Conservation (phyloP, 2,329 filamentous ascomycete genomes). For the Dryadomyces quercus-mongolicae region DNA sequence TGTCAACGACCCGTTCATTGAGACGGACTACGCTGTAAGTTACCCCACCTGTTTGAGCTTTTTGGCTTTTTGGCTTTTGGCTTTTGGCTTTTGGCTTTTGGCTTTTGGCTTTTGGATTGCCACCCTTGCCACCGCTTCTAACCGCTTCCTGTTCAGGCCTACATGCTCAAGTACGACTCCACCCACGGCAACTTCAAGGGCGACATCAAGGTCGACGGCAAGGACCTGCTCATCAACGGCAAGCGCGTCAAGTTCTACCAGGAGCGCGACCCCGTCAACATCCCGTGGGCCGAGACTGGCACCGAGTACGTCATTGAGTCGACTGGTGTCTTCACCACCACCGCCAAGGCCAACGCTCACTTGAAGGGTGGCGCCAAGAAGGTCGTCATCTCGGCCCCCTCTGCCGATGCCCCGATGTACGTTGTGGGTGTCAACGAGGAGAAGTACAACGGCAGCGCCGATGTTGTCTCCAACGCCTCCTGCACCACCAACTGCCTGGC, state of each 20-base stretch:
- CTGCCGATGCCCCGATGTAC: conserved; percentile 97
- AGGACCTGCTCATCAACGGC: conserved; percentile 78
- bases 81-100: no score
- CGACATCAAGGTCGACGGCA: conserved; percentile 58
- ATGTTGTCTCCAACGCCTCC: conserved; percentile 97
- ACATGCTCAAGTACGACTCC: conserved; percentile 99
- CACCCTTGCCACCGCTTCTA: conserved; percentile 4
- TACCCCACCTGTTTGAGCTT: not conserved
- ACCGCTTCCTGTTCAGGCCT: conserved; percentile 47
- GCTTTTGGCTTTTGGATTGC: no score
- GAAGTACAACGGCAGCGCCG: conserved; percentile 77
- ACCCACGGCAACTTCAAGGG: conserved; percentile 97
- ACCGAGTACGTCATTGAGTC: conserved; percentile 95
- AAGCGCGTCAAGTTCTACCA: conserved; percentile 92
- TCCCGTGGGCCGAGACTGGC: conserved; percentile 80
- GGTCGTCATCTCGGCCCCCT: conserved; percentile 87
- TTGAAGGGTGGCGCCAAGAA: conserved; percentile 97
- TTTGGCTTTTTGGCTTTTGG: no score
- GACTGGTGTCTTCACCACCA: conserved; percentile 98
- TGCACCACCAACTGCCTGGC: conserved; percentile 99
- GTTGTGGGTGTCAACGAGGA: conserved; percentile 99
- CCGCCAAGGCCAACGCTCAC: conserved; percentile 86
- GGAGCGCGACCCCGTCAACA: conserved; percentile 78
- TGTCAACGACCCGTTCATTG: conserved; percentile 99
- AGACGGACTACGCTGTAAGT: conserved; percentile 92